Evolutionary conservation across 192 early-diverging fungal genomes (phyloP).

Genomic region (Phycomyces nitens): DNA sequence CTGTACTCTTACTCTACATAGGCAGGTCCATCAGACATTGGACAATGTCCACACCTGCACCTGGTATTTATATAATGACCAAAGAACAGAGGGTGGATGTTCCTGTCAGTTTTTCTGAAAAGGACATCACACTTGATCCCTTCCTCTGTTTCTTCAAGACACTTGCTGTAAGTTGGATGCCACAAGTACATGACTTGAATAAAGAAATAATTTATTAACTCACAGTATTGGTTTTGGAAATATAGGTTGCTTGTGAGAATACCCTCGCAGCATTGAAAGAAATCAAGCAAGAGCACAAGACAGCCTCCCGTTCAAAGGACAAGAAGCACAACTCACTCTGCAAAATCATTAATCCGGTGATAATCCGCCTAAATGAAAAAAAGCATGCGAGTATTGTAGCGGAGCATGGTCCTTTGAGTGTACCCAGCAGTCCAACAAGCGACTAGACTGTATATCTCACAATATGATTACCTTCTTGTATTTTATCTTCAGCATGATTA

Average conservation of each 20-base stretch:
- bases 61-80: slow-evolving; percentile 6
- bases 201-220: slow-evolving; percentile 8
- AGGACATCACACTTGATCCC: slow-evolving; percentile 10
- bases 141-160: slow-evolving; percentile 7
- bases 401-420: background rate
- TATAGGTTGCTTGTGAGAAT: slow-evolving; percentile 12
- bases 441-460: background rate
- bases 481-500: background rate
- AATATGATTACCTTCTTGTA: background rate
- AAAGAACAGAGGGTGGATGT: slow-evolving; percentile 12
- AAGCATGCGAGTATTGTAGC: background rate
- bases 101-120: slow-evolving; percentile 6
- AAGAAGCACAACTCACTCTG: background rate
- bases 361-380: background rate
- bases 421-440: slow-evolving; percentile 2
- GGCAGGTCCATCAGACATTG: slow-evolving; percentile 15
- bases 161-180: slow-evolving; percentile 10
- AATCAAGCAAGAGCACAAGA: slow-evolving; percentile 11
- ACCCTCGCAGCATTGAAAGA: slow-evolving; percentile 9
- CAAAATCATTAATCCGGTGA: background rate
- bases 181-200: slow-evolving; percentile 4
- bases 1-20: slow-evolving; percentile 13
- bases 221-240: slow-evolving; percentile 9
- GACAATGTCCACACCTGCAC: slow-evolving; percentile 27
- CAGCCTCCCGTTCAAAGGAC: slow-evolving; percentile 2